Conservation (phyloP, 1,139 yeast species). For the Yamadazyma triangularis region DNA sequence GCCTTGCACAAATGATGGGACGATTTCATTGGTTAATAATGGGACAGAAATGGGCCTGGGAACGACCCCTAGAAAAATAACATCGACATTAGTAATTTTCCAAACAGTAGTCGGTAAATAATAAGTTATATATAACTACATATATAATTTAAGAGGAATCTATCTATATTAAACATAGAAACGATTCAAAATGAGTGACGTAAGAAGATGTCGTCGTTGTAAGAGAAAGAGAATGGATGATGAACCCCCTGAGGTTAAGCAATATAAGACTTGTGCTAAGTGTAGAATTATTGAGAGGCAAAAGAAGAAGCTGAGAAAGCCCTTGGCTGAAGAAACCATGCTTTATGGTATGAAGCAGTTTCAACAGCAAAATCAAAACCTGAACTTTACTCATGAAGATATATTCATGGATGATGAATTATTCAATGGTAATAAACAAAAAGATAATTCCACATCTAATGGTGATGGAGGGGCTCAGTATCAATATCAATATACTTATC, state of each 20-base stretch:
- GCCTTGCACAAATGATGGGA: too few relatives aligned
- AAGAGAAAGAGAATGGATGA: conserved; percentile 54
- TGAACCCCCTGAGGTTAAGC: conserved; percentile 56
- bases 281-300: conserved; percentile 54
- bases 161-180: not conserved
- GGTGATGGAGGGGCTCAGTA: conserved; percentile 12
- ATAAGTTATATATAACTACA: too few relatives aligned
- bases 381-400: conserved; percentile 40
- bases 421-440: conserved; percentile 13
- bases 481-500: conserved; percentile 10
- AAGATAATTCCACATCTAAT: conserved; percentile 7
- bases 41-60: too few relatives aligned
- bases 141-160: not conserved
- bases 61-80: too few relatives aligned
- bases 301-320: conserved; percentile 43
- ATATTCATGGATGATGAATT: conserved; percentile 25
- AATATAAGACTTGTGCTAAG: conserved; percentile 56
- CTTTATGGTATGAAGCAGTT: conserved; percentile 46
- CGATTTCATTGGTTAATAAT: too few relatives aligned
- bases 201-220: conserved; percentile 55
- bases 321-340: conserved; percentile 48
- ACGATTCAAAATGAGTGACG: conserved; percentile 16
- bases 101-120: too few relatives aligned
- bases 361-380: conserved; percentile 38
- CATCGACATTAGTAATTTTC: not conserved